A percentile compares a stretch with the other conserved stretches of the same genome.
Conservation (phyloP, 768 basidiomycete species). For the Coprinopsis strossmayeri region DNA sequence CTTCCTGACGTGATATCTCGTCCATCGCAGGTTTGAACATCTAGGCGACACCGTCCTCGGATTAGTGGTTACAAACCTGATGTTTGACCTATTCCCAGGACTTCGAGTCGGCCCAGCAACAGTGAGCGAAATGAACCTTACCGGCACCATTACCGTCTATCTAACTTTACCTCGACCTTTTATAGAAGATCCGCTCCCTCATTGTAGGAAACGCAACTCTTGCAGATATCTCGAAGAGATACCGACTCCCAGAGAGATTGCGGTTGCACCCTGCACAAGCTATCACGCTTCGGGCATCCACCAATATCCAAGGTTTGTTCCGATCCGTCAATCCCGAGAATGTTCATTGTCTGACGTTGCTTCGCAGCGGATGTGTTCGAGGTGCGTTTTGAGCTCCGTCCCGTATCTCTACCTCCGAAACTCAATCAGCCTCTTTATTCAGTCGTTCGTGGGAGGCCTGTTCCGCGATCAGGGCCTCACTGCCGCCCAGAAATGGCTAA, state of each 20-base stretch:
- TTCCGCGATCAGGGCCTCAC: conserved; percentile 64
- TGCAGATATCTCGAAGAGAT: conserved; percentile 66
- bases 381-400: conserved; percentile 29
- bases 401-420: background rate
- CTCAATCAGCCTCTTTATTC: background rate
- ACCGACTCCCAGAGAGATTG: conserved; percentile 56
- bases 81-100: conserved; percentile 59
- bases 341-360: conserved; percentile 6
- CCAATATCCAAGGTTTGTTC: conserved; percentile 61
- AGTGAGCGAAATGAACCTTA: conserved; percentile 30
- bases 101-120: conserved; percentile 75
- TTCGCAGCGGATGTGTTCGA: conserved; percentile 71
- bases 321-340: background rate
- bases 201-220: conserved; percentile 71
- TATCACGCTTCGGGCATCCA: conserved; percentile 61
- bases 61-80: conserved; percentile 56
- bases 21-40: conserved; percentile 56
- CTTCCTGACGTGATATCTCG: conserved; percentile 4
- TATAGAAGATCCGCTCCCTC: conserved; percentile 71
- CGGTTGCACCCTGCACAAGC: conserved; percentile 68
- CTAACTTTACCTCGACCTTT: conserved; percentile 9
- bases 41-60: conserved; percentile 71
- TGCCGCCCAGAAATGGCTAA: conserved; percentile 53
- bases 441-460: conserved; percentile 80
- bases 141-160: conserved; percentile 2